Conservation (phyloP, 345 rosid species). For the Capsella bursapastoris region DNA sequence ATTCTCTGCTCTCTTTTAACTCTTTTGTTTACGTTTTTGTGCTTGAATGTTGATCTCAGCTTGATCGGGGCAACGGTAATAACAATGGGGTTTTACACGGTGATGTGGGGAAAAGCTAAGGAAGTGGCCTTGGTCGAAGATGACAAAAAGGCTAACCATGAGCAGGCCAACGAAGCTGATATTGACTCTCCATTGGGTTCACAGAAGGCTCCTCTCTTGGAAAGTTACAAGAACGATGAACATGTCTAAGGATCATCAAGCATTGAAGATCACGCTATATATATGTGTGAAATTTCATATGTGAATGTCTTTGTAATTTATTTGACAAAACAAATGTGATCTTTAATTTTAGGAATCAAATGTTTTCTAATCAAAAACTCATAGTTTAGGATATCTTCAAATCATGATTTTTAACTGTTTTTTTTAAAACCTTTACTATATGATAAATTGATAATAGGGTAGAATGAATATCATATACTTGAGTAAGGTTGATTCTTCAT, state of each 20-base stretch:
- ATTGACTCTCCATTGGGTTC: conserved; percentile 40
- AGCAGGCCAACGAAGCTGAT: conserved; percentile 38
- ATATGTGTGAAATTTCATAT: conserved; percentile 11
- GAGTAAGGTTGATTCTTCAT: not conserved
- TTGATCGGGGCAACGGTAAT: conserved; percentile 73
- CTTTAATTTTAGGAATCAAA: conserved; percentile 22
- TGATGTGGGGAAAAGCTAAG: conserved; percentile 90
- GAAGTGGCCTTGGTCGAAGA: conserved; percentile 61
- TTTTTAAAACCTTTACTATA: not conserved
- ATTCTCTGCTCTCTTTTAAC: not conserved
- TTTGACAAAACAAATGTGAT: conserved; percentile 37
- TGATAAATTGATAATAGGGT: not conserved
- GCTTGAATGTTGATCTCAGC: conserved; percentile 44
- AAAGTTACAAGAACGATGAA: conserved; percentile 53
- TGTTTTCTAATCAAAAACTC: conserved; percentile 21
- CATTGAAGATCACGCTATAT: conserved; percentile 16
- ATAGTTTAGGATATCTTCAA: conserved; percentile 7
- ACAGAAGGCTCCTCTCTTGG: conserved; percentile 64
- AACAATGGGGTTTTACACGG: conserved; percentile 77
- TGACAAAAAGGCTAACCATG: conserved; percentile 23
- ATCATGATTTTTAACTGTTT: not conserved
- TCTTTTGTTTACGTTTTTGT: not conserved
- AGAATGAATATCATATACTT: not conserved
- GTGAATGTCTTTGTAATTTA: conserved; percentile 29
- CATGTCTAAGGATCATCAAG: conserved; percentile 42